Evolutionary conservation across 2,329 filamentous ascomycete genomes (phyloP), one percentile per base, ranked within the genome.

Genomic region (Coniochaeta ligniaria): DNA sequence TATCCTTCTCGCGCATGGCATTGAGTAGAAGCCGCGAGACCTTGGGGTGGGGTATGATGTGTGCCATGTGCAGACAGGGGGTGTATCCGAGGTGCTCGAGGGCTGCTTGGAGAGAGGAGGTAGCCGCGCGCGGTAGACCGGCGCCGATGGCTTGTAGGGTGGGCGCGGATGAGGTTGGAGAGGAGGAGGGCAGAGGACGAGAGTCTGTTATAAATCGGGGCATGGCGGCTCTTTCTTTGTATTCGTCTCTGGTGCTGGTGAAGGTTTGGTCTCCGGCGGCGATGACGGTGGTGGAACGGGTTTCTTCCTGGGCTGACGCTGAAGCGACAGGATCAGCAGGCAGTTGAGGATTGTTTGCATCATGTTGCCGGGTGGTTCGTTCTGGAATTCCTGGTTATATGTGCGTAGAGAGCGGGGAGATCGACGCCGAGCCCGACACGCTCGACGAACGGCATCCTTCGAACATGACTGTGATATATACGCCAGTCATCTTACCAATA

Each of bases 1-100:
- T 63, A 22, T 75, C 66, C 9, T 63, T 59, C 55, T 75, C 72
- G 1, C 59, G 61, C 14, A 72, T 52, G 2, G 47, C 47, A 14
- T 7, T 1, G 22, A 52, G 47, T 17, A 28, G 6, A 14, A 52
- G 14, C 24, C 47, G 24, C 12, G 24, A n/a, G 20, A 52, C 16
- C 3, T 7, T 5, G 47, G 24, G 47, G 47, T 31, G 47, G 24
- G 47, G 47, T 26, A 52, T n/a, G 47, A 28, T 31, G 47, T 31
- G 47, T 24, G 47, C 47, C 47, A 52, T n/a, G 47, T 31, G 47
- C 26, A 31, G 47, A 11, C 47, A 52, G 17, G 47, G 14, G 3
- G 14, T 28, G 26, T 31, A 52, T 6, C 47, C 47, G 22, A 31
- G 45, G 6, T 12, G 20, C 45, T 31, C 28, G 28, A 31, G 9